Evolutionary conservation across 2,329 filamentous ascomycete species (phyloP), one percentile per base, ranked within the genome.

Genomic region (Fusarium graminum): DNA sequence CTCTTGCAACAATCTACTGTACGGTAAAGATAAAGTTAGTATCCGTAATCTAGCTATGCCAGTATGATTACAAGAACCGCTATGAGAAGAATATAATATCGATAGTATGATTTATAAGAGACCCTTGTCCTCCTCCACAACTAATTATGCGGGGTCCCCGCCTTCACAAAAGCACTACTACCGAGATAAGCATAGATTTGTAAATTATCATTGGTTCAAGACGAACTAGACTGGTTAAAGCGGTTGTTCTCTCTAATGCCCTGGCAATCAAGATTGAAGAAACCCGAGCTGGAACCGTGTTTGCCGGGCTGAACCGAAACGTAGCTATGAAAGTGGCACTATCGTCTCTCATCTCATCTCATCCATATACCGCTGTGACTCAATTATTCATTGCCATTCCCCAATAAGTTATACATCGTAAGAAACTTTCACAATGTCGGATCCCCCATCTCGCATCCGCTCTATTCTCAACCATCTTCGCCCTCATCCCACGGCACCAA

Each of bases 391-490:
- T 16, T 4, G 22, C 28, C 46, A 30, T 29, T 22, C 17, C 39
- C 4, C 13, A 19, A 26, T 26, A 32, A 40, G 16, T n/a, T 53
- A 28, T 6, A 19, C 25, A 22, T 52, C 30, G 25, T 25, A 41
- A 9, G 32, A 32, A 40, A 19, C 45, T 46, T 17, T 34, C 47
- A 78, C 62, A 68, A 92, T 92, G 90, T 89, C 89, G n/a, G 82
- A 83, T 49, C 83, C 89, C 52, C 80, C 83, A 25, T 87, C 86
- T 40, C 87, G 90, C 62, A 82, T 92, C 54, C 80, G 81, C 57
- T 85, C 81, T 63, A 82, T 92, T 67, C 78, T 84, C 34, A 81
- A 80, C 57, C 86, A 86, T 69, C 79, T 86, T 36, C 71, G 77
- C 28, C 76, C 77, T 36, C 66, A 72, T 29, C 77, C 79, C 14